These are phyloP conservation scores for Fusarium drepaniforme DNA, from an alignment of 2,329 filamentous ascomycete species.

Conservation along the genomic window DNA sequence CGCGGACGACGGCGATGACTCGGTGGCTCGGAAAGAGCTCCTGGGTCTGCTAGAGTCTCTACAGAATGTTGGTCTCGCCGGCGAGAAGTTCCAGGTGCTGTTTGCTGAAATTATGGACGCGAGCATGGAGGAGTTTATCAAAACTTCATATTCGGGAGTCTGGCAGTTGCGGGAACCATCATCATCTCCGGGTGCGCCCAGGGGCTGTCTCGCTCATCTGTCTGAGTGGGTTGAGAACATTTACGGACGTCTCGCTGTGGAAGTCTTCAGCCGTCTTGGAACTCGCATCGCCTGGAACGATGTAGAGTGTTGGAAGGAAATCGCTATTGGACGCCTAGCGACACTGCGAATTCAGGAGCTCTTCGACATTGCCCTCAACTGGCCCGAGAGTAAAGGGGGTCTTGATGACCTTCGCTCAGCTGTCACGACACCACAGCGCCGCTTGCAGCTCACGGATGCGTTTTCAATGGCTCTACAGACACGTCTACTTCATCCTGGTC, in stretches of 20 bases:
- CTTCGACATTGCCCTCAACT: constrained; percentile 83
- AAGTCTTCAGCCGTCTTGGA: constrained; percentile 66
- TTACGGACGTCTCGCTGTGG: constrained; percentile 73
- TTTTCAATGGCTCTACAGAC: constrained; percentile 76
- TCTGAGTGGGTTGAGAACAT: constrained; percentile 76
- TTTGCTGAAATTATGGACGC: constrained; percentile 79
- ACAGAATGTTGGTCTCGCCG: constrained; percentile 74
- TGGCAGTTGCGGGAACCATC: constrained; percentile 58
- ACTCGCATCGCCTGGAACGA: constrained; percentile 64
- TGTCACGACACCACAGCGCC: constrained; percentile 75
- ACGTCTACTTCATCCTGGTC: constrained; percentile 79
- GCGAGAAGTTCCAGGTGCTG: constrained; percentile 76
- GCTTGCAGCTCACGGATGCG: constrained; percentile 76
- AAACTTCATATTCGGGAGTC: constrained; percentile 70
- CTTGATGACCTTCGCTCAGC: constrained; percentile 80
- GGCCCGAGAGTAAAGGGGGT: constrained; percentile 78
- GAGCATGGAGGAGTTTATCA: constrained; percentile 73
- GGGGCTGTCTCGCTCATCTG: constrained; percentile 70
- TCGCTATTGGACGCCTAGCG: constrained; percentile 76
- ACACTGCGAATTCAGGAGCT: constrained; percentile 77
- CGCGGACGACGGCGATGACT: constrained; percentile 45
- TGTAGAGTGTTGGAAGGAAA: constrained; percentile 77
- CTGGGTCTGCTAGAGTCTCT: constrained; percentile 69
- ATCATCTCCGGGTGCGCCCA: constrained; percentile 50
- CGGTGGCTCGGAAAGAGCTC: constrained; percentile 63